Evolutionary conservation across 352 stramenopile genomes (phyloP).

Genomic region (Phytopythium litorale): DNA sequence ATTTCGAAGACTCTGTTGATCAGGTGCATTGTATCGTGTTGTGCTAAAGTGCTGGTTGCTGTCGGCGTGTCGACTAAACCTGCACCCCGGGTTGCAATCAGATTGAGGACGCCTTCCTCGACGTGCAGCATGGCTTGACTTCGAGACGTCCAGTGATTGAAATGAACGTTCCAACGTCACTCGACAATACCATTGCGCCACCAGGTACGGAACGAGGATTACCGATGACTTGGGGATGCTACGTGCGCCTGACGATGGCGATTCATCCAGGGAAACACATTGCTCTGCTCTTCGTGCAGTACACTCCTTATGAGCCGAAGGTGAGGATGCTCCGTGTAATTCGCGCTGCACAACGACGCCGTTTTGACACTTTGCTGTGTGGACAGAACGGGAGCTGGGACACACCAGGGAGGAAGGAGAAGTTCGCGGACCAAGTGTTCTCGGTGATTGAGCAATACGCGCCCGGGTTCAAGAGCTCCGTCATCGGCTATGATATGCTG

Average conservation of each 20-base stretch:
- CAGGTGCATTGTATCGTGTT: constrained; percentile 25
- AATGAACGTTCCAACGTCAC: constrained; percentile 88
- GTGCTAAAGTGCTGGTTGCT: neutral
- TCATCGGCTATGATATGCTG: constrained; percentile 86
- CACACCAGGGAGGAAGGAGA: constrained; percentile 66
- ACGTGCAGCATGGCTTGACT: constrained; percentile 63
- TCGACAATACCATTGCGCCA: constrained; percentile 76
- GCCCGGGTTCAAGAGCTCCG: constrained; percentile 78
- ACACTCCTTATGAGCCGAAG: constrained; percentile 86
- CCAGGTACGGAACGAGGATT: constrained; percentile 26
- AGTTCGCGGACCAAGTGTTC: constrained; percentile 82
- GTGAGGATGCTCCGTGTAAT: constrained; percentile 14
- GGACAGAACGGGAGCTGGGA: constrained; percentile 72
- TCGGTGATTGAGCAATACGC: constrained; percentile 85
- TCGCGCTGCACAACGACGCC: neutral
- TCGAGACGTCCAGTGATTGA: constrained; percentile 85
- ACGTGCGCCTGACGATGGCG: neutral
- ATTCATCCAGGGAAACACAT: constrained; percentile 72
- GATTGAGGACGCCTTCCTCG: constrained; percentile 88
- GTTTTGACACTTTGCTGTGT: no score
- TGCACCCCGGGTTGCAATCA: constrained; percentile 14
- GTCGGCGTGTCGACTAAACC: neutral
- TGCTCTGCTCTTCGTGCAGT: constrained; percentile 90
- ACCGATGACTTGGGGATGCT: neutral
- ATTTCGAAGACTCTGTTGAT: constrained; percentile 81